Evolutionary conservation across 345 rosid genomes (phyloP).

Genomic region (Eucalyptus sp.): DNA sequence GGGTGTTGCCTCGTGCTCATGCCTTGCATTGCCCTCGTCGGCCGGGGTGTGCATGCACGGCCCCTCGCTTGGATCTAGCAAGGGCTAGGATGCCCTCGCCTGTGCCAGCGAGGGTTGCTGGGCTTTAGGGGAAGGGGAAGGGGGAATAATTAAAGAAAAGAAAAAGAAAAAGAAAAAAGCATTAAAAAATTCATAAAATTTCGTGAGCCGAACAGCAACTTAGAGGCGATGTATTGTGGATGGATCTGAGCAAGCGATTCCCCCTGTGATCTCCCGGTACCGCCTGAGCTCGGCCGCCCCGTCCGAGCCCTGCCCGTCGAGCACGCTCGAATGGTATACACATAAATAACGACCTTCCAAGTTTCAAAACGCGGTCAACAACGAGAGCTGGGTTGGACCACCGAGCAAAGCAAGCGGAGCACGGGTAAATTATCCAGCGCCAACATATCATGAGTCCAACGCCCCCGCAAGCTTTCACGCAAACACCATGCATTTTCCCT

Average conservation of each 20-base stretch:
- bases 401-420: not conserved
- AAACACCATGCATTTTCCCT: not conserved
- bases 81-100: too few species aligned
- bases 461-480: not conserved
- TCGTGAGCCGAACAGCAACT: not conserved
- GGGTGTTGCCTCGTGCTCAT: too few species aligned
- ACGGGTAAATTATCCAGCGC: not conserved
- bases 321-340: not conserved
- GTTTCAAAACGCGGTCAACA: not conserved
- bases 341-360: not conserved
- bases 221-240: not conserved
- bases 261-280: not conserved
- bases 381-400: not conserved
- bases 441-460: not conserved
- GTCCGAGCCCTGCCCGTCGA: not conserved
- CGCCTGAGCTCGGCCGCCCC: not conserved
- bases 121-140: too few species aligned
- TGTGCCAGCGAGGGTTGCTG: too few species aligned
- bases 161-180: too few species aligned
- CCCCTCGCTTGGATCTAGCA: too few species aligned
- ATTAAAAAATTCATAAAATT: too few species aligned
- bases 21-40: too few species aligned
- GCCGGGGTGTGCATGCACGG: accelerated
- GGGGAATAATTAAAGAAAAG: too few species aligned
- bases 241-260: not conserved